Base-by-base conservation (phyloP, 805 yeast species). In the Isabelozyma gotoi region DNA sequence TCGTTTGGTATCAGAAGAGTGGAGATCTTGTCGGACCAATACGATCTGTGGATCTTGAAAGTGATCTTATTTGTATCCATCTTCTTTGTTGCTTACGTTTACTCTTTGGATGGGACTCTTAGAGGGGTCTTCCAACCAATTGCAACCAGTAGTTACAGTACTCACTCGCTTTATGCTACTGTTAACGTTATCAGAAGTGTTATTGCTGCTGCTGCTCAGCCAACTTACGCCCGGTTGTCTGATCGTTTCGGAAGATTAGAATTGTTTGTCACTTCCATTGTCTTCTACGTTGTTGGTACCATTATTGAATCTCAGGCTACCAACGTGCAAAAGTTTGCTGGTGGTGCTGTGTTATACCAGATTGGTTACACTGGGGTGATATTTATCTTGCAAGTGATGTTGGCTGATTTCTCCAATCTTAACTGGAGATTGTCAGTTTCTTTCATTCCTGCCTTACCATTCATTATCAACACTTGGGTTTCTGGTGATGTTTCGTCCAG, bases 401-500 rank as follows among this genome's bases (percentile, higher is more conserved):
- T 81, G 46, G 82, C 88, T 2, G 95, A 86, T 62, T 72, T 80
- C 55, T 82, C 91, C 6, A 71, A 76, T 47, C 70, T 85, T 55
- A 83, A 79, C 59, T 83, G 89, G 85, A 80, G 94, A 69, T 72
- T 85, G 52, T 70, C 79, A 37, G 77, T 73, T 51, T 78, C 85
- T 29, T 80, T 82, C 50, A 67, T 82, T 31, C 88, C 91, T 18
- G 80, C 88, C 3, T 70, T 81, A 54, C 92, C 92, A 2, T 83
- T 76, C 53, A 78, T 86, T 53, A 81, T 87, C 63, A 86, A 84
- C 63, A 82, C 92, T 12, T 87, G 94, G 94, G 74, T 85, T 44
- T 65, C 82, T 20, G 92, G 89, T 56, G 68, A 81, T 52, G 69
- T 86, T 38, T 63, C 76, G 12, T 49, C 60, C 7, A 63, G 63